Conservation (phyloP, 176 grass and related monocot genomes). For the Musa troglodytarum region DNA sequence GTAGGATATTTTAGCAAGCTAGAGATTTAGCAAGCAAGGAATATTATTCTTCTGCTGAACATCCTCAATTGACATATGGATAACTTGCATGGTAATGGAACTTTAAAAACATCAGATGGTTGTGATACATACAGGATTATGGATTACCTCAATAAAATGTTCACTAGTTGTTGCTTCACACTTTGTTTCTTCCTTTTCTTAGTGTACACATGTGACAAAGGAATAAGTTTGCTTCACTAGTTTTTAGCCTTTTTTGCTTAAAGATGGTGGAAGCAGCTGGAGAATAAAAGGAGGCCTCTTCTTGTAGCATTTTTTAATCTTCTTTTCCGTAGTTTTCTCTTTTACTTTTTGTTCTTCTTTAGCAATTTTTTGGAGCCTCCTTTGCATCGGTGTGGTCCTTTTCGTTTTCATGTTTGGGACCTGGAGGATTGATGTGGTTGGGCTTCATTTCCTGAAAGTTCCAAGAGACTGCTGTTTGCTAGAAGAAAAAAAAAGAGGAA, state of each 20-base stretch:
- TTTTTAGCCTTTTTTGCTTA: not conserved
- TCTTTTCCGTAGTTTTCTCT: not conserved
- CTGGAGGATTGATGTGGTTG: not conserved
- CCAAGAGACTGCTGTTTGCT: not conserved
- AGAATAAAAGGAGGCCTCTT: not conserved
- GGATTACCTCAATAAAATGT: no score
- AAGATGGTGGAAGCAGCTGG: not conserved
- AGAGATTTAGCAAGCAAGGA: no score
- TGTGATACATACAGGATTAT: no score
- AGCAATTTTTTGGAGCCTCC: not conserved
- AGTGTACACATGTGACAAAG: no score
- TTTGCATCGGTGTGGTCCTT: no score
- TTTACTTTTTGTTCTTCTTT: not conserved
- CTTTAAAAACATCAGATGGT: no score
- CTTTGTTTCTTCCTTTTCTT: no score
- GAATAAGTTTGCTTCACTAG: not conserved
- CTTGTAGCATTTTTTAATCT: not conserved
- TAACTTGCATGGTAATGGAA: no score
- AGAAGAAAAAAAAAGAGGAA: not conserved
- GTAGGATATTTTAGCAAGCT: no score
- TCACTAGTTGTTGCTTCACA: no score
- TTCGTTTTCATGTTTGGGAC: not conserved
- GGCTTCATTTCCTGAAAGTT: not conserved
- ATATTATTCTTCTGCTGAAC: no score
- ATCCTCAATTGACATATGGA: no score